A percentile compares a stretch with the other conserved stretches of the same genome.
phyloP scores from a whole-genome alignment of 1,284 basidiomycete genomes.

The Moniliophthora roreri region DNA sequence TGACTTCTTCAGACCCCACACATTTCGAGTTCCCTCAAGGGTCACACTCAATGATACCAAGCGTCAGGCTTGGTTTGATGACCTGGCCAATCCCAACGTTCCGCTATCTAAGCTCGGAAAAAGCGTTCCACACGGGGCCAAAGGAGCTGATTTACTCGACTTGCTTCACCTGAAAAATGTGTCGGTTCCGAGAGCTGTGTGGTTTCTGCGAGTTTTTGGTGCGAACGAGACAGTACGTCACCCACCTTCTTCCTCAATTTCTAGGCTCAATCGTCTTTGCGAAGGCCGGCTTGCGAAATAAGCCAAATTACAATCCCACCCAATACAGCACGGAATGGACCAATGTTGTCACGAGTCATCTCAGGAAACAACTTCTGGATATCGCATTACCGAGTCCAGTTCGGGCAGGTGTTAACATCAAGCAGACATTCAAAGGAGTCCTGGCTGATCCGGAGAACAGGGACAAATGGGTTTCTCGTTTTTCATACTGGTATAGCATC shows the following conservation, averaged over 20 bases:
- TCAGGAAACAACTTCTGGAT: slow-evolving; percentile 87
- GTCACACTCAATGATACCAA: slow-evolving; percentile 91
- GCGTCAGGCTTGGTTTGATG: slow-evolving; percentile 86
- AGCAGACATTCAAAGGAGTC: slow-evolving; percentile 77
- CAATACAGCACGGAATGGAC: slow-evolving; percentile 94
- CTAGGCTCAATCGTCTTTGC: slow-evolving; percentile 1
- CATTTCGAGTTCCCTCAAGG: slow-evolving; percentile 84
- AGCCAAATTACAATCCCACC: slow-evolving; percentile 71
- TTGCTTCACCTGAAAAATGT: slow-evolving; percentile 83
- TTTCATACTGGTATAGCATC: slow-evolving; percentile 70
- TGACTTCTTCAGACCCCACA: slow-evolving; percentile 53
- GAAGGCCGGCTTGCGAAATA: slow-evolving; percentile 74
- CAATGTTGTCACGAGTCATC: slow-evolving; percentile 80
- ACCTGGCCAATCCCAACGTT: slow-evolving; percentile 87
- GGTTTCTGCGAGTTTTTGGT: slow-evolving; percentile 95
- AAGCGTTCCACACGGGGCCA: slow-evolving; percentile 91
- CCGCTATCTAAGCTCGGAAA: slow-evolving; percentile 88
- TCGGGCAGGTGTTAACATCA: slow-evolving; percentile 71
- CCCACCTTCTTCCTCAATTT: not conserved
- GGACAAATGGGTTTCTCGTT: slow-evolving; percentile 79
- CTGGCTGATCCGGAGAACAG: slow-evolving; percentile 68
- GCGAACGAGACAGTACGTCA: slow-evolving; percentile 86
- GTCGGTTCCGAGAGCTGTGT: slow-evolving; percentile 85
- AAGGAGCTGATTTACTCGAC: slow-evolving; percentile 90
- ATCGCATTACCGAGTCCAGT: slow-evolving; percentile 82